phyloP scores from a whole-genome alignment of 305 asterid species.

The Vinca major region DNA sequence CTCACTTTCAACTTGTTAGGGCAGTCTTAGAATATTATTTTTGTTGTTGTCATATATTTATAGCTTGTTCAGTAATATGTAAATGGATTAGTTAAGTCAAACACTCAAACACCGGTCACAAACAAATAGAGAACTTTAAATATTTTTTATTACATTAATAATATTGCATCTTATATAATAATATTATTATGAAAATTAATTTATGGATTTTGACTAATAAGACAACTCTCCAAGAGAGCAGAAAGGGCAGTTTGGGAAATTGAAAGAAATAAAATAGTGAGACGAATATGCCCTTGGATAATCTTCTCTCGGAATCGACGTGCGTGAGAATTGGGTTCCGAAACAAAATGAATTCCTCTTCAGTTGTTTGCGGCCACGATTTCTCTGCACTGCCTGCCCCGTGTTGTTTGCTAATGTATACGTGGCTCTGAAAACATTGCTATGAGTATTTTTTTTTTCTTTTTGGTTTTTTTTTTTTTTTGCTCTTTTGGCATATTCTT shows the following conservation, averaged over 20 bases:
- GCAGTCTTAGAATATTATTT: too few species aligned
- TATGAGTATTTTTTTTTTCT: background rate
- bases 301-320: constrained; percentile 20
- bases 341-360: constrained; percentile 4
- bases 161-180: too few species aligned
- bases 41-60: too few species aligned
- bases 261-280: background rate
- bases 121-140: too few species aligned
- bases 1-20: too few species aligned
- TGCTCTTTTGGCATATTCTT: background rate
- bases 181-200: too few species aligned
- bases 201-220: too few species aligned
- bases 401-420: constrained; percentile 12
- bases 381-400: constrained; percentile 21
- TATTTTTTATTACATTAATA: too few species aligned
- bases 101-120: too few species aligned
- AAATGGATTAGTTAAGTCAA: too few species aligned
- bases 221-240: too few species aligned
- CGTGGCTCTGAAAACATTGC: background rate
- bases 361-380: constrained; percentile 29
- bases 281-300: constrained; percentile 42
- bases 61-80: too few species aligned
- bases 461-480: background rate
- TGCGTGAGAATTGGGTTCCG: constrained; percentile 18
- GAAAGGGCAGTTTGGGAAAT: constrained; percentile 28